Percentiles rank a stretch among this genome's conserved stretches.
phyloP scores from a whole-genome alignment of 352 stramenopile species.

The Globisporangium iwayamae region DNA sequence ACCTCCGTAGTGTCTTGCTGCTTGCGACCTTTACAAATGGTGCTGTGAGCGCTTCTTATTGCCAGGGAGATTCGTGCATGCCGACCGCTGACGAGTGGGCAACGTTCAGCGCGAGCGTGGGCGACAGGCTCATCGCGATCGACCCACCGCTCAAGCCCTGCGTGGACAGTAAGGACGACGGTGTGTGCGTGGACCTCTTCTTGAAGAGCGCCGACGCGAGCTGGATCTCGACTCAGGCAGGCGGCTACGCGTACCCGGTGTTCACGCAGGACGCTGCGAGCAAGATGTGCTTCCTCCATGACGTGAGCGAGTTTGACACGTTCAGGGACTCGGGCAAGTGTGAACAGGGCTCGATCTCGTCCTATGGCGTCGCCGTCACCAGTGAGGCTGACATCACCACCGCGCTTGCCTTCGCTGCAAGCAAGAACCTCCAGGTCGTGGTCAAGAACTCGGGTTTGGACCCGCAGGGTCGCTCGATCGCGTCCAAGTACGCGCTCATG shows the following conservation, averaged over 20 bases:
- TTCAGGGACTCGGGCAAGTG: slow-evolving; percentile 2
- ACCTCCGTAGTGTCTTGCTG: neutral
- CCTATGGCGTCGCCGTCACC: slow-evolving; percentile 2
- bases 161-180: neutral
- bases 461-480: slow-evolving; percentile 10
- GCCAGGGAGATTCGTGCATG: neutral
- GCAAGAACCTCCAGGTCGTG: slow-evolving; percentile 7
- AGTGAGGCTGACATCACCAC: neutral
- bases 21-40: neutral
- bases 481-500: slow-evolving; percentile 14
- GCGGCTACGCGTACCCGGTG: slow-evolving; percentile 9
- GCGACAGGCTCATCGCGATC: slow-evolving; percentile 4
- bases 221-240: slow-evolving; percentile 5
- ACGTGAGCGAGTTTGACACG: neutral
- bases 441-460: slow-evolving; percentile 10
- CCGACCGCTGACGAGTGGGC: neutral
- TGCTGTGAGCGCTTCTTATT: neutral
- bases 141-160: slow-evolving; percentile 11
- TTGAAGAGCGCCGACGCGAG: neutral
- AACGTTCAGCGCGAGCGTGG: neutral
- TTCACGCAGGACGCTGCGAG: slow-evolving; percentile 1
- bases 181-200: slow-evolving; percentile 1
- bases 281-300: slow-evolving; percentile 9
- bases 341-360: slow-evolving; percentile 5
- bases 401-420: neutral